These are phyloP conservation scores for Nemophila menziesii DNA, from an alignment of 257 asterid genomes.

Conservation along the genomic window DNA sequence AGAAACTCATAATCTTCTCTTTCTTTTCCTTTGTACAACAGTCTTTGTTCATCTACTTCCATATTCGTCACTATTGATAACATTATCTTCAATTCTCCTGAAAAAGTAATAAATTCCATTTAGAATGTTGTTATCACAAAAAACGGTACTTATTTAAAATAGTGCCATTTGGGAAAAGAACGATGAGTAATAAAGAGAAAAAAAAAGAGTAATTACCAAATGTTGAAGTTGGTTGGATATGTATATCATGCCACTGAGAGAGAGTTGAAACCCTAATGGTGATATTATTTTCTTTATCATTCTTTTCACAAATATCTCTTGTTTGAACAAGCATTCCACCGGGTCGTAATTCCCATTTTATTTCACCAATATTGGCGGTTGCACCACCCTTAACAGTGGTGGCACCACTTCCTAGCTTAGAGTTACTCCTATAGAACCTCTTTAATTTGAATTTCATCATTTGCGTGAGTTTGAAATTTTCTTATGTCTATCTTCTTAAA, in stretches of 20 bases:
- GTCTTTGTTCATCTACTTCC: slow-evolving; percentile 60
- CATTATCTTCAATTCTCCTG: slow-evolving; percentile 57
- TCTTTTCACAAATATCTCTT: slow-evolving; percentile 33
- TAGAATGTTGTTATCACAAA: not conserved
- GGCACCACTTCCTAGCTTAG: slow-evolving; percentile 21
- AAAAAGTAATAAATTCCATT: not conserved
- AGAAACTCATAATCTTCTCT: slow-evolving; percentile 60
- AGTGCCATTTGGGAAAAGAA: not conserved
- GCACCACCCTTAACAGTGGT: slow-evolving; percentile 2
- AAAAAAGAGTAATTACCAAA: slow-evolving; percentile 42
- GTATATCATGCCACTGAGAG: slow-evolving; percentile 40
- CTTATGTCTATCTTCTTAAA: not conserved
- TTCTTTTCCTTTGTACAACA: slow-evolving; percentile 72
- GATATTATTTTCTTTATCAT: slow-evolving; percentile 27
- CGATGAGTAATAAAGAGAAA: not conserved
- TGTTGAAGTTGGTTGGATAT: slow-evolving; percentile 56
- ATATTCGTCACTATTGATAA: slow-evolving; percentile 47
- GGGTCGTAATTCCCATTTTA: slow-evolving; percentile 74
- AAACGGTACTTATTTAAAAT: not conserved
- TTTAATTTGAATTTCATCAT: slow-evolving; percentile 54
- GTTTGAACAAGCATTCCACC: slow-evolving; percentile 88
- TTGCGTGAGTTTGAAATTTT: too few relatives aligned
- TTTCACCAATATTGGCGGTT: slow-evolving; percentile 20
- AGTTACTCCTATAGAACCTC: slow-evolving; percentile 47
- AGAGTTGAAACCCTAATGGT: slow-evolving; percentile 52